phyloP scores from a whole-genome alignment of 169 alveolate genomes.

The Plasmodium coatneyi region DNA sequence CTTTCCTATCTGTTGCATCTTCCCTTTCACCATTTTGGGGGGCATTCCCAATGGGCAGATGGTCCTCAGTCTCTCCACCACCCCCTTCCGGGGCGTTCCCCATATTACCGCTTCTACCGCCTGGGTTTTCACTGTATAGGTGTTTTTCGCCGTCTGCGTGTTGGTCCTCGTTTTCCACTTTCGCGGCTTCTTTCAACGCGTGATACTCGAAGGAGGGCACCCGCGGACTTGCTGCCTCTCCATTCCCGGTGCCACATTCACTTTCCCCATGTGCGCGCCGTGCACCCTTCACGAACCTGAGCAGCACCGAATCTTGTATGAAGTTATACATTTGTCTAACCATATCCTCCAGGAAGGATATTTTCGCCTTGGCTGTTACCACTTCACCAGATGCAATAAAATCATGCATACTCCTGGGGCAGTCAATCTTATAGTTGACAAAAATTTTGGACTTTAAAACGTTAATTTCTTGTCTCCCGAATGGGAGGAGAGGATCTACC shows the following conservation, averaged over 20 bases:
- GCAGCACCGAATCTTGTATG: conserved; percentile 8
- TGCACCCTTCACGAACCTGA: background rate
- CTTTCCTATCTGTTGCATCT: background rate
- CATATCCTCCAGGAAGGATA: conserved; percentile 43
- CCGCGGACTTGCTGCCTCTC: background rate
- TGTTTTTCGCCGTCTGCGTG: background rate
- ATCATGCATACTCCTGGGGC: conserved; percentile 36
- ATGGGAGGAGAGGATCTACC: conserved; percentile 2
- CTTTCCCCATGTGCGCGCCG: background rate
- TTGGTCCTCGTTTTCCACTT: background rate
- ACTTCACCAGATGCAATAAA: conserved; percentile 24
- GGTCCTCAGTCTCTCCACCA: background rate
- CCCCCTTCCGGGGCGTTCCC: background rate
- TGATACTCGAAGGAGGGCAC: background rate
- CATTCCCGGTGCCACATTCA: background rate
- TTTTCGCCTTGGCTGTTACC: conserved; percentile 29
- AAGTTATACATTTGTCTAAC: conserved; percentile 41
- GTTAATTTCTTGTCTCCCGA: conserved; percentile 39
- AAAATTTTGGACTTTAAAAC: conserved; percentile 48
- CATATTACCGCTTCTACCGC: background rate
- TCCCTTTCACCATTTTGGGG: background rate
- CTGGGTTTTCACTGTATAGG: background rate
- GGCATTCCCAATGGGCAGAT: background rate
- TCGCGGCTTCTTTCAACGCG: background rate
- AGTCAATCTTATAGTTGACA: conserved; percentile 34